Evolutionary conservation across 306 rosid genomes (phyloP).

Genomic region (Citrullus mucosospermus): DNA sequence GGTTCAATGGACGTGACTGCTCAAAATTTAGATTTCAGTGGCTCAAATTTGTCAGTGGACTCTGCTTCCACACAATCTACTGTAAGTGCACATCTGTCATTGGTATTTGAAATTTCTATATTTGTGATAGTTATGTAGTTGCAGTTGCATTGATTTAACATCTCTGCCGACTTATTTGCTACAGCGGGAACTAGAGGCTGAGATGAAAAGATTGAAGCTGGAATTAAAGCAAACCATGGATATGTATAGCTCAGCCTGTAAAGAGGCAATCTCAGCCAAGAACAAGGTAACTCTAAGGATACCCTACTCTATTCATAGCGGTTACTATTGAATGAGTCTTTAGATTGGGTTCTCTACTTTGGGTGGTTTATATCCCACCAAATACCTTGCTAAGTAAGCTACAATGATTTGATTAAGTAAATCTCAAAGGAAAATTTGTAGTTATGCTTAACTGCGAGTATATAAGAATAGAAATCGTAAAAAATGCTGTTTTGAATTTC

Average conservation of each 20-base stretch:
- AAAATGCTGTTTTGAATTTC: conserved; percentile 6
- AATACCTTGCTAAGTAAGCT: neutral
- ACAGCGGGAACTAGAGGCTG: conserved; percentile 68
- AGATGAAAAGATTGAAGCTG: conserved; percentile 77
- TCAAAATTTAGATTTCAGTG: conserved; percentile 20
- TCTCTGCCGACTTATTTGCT: conserved; percentile 14
- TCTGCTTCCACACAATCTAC: conserved; percentile 22
- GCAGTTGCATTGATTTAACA: neutral
- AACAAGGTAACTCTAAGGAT: conserved; percentile 36
- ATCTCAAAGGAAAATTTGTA: neutral
- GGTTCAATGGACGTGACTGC: conserved; percentile 27
- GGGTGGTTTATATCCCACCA: neutral
- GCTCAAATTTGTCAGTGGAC: conserved; percentile 8
- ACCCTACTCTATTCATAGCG: neutral
- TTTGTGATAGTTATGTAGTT: neutral
- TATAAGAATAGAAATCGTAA: neutral
- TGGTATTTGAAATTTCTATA: neutral
- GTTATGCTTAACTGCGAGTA: neutral
- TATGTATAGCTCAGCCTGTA: conserved; percentile 95
- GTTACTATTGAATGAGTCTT: neutral
- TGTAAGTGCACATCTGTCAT: conserved; percentile 29
- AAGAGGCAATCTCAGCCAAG: conserved; percentile 94
- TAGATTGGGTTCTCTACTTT: neutral
- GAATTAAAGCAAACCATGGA: conserved; percentile 95
- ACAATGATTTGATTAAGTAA: neutral